Percentiles rank a stretch among this genome's conserved stretches.
Evolutionary conservation across 192 early-diverging fungal species (phyloP).

Genomic region (Entophlyctis luteolus): DNA sequence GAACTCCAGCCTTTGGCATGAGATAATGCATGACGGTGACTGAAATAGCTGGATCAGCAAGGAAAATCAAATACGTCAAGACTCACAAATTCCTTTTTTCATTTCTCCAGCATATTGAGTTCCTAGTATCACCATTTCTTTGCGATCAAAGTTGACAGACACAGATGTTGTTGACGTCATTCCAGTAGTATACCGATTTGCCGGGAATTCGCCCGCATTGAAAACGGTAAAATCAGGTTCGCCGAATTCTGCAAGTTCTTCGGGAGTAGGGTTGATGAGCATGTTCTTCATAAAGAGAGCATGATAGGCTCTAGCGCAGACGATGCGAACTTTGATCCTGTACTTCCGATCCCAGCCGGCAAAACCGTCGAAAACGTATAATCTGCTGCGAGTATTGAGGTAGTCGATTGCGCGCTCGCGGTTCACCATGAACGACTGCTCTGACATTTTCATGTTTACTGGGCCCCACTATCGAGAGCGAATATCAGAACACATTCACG

Average conservation of each 20-base stretch:
- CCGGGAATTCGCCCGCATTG: constrained; percentile 92
- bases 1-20: constrained; percentile 90
- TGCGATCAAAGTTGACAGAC: constrained; percentile 85
- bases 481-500: no score
- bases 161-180: constrained; percentile 94
- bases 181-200: constrained; percentile 88
- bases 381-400: constrained; percentile 86
- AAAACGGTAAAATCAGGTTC: constrained; percentile 96
- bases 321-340: constrained; percentile 93
- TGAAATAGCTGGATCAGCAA: constrained; percentile 31
- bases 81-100: constrained; percentile 82
- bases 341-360: constrained; percentile 98
- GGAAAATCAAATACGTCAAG: no score
- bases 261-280: constrained; percentile 88
- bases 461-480: no score
- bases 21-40: constrained; percentile 98
- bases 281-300: constrained; percentile 98
- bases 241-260: constrained; percentile 88
- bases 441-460: constrained; percentile 84
- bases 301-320: constrained; percentile 94
- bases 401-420: constrained; percentile 94
- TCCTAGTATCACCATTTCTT: constrained; percentile 97
- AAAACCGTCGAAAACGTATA: constrained; percentile 95
- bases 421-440: constrained; percentile 82
- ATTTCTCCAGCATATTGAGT: constrained; percentile 99